These are phyloP conservation scores for Auriscalpium orientale DNA, from an alignment of 768 basidiomycete species.

Conservation along the genomic window DNA sequence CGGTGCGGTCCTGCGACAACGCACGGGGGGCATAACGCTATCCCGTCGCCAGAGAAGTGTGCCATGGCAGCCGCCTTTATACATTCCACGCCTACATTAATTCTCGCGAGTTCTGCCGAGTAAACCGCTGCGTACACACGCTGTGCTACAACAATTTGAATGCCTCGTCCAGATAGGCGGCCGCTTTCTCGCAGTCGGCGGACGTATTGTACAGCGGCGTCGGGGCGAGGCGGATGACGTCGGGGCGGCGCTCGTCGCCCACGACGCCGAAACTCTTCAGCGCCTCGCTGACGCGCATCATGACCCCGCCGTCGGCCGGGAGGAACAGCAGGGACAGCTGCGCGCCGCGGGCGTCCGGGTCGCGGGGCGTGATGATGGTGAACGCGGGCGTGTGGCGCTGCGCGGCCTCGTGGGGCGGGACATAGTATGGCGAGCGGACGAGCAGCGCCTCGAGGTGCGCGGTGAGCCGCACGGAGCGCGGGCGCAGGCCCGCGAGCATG, in stretches of 20 bases:
- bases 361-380: conserved; percentile 86
- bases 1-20: no score
- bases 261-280: conserved; percentile 70
- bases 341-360: conserved; percentile 63
- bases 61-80: conserved; percentile 38
- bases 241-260: conserved; percentile 87
- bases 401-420: conserved; percentile 31
- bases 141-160: conserved; percentile 28
- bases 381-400: conserved; percentile 38
- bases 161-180: conserved; percentile 52
- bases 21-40: conserved; percentile 45
- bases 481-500: conserved; percentile 60
- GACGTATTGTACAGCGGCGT: conserved; percentile 81
- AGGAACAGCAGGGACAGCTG: conserved; percentile 85
- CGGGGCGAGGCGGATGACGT: conserved; percentile 87
- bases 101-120: neutral
- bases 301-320: conserved; percentile 48
- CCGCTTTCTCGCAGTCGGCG: conserved; percentile 69
- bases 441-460: conserved; percentile 61
- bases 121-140: no score
- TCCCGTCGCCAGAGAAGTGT: conserved; percentile 38
- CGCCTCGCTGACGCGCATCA: conserved; percentile 60
- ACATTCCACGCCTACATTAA: conserved; percentile 1
- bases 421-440: conserved; percentile 53
- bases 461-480: conserved; percentile 67